Evolutionary conservation across 192 early-diverging fungal species (phyloP), one percentile per base, ranked within the genome.

Genomic region (Spizellomyces punctatus): DNA sequence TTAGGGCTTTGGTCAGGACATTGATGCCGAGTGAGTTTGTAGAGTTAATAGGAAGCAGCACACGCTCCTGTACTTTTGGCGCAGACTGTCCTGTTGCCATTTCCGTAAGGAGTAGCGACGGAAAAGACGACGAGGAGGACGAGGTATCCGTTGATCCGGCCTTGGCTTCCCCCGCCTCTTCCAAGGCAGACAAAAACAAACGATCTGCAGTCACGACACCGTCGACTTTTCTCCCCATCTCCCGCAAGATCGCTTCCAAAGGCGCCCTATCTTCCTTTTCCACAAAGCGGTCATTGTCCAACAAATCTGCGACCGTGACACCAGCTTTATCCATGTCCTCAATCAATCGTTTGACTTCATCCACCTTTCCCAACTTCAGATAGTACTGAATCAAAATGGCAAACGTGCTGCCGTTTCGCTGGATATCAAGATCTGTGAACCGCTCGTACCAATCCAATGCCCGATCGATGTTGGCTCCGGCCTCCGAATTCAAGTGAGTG

Each of bases 361-460:
- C 45, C 8, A 64, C 9, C 10, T 65, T 2, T 8, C 76, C 77
- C 47, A 79, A 82, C 82, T 72, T 81, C 50, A 94, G 77, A 73
- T 85, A 89, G 17, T 91, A 88, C 65, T 88, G 84, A 48, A 94
- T 86, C 52, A 95, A 73, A 27, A 93, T 88, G 22, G 90, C 92
- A 85, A 90, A 95, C 43, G 91, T 94, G 59, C 84, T 79, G 5
- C 78, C 68, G 73, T 93, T 86, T 10, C 91, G 90, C 22, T 81
- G 78, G 48, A 95, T 59, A 8, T 50, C 64, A 72, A 85, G 83
- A 27, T 69, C 69, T 52, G 85, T 84, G 75, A 92, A 81, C 16
- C 79, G 64, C 62, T 89, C 83, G 72, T 89, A 93, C 95, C 93
- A 94, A 46, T 85, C 76, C 19, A 91, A 68, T 6, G 91, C 89